Evolutionary conservation across 2,329 filamentous ascomycete genomes (phyloP).

Genomic region (Stachybotrys chlorohalonatus): DNA sequence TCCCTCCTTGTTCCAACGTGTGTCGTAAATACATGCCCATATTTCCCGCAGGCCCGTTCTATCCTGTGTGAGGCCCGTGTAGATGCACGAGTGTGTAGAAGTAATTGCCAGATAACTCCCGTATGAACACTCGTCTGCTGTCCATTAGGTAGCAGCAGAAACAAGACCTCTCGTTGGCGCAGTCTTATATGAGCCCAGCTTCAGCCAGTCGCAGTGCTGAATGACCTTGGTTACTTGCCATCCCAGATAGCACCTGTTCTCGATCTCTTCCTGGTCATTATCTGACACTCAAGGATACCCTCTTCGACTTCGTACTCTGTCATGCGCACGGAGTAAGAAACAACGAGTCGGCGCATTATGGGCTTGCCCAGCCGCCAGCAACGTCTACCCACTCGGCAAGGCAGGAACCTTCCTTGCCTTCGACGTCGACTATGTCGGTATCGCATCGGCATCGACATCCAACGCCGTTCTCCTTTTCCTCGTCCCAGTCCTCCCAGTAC

Average conservation of each 20-base stretch:
- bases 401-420: slow-evolving; percentile 95
- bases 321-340: no score
- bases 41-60: background rate
- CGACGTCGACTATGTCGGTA: slow-evolving; percentile 93
- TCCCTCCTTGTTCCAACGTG: background rate
- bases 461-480: slow-evolving; percentile 88
- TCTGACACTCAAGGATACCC: no score
- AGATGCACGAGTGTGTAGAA: background rate
- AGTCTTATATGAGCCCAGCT: background rate
- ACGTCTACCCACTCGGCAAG: slow-evolving; percentile 95
- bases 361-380: slow-evolving; percentile 78
- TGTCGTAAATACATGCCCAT: background rate
- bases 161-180: background rate
- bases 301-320: no score
- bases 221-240: background rate
- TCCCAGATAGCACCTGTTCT: background rate
- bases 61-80: background rate
- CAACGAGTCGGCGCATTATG: slow-evolving; percentile 16
- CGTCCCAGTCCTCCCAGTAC: slow-evolving; percentile 87
- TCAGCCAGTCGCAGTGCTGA: no score
- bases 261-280: no score
- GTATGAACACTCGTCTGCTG: background rate
- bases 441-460: slow-evolving; percentile 95
- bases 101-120: background rate
- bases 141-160: background rate